Base-by-base conservation (phyloP, 225 moss, liverwort and hornwort species). In the Polytrichum commune region DNA sequence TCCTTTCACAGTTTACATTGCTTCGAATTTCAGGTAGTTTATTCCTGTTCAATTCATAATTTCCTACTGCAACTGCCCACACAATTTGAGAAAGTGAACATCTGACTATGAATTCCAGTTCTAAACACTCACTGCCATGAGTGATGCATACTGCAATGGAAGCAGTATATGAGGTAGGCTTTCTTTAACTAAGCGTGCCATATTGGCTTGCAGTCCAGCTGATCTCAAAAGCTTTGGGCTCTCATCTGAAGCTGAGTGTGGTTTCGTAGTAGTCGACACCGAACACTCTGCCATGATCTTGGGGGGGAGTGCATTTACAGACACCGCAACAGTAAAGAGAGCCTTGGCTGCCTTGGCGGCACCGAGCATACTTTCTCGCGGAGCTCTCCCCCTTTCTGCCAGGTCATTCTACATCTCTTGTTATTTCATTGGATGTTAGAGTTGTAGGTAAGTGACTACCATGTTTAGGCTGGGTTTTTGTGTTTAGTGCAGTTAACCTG, bases 1-100 rank as follows among this genome's bases (percentile, higher is more conserved):
- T 22, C 89, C 89, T 29, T 77, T 84, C 64, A 89, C 89, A 26
- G 81, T 89, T 77, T 86, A 84, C 35, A 73, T 86, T 66, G 86
- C 86, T 38, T 89, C 89, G 62, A 67, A 53, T 58, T 89, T 86
- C 81, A 81, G 89, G 89, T 89, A 56, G n/a, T 67, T 6, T 69
- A 13, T 64, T 53, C 19, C 18, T 57, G 18, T 33, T 8, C 57
- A 19, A 20, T 60, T 46, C 16, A 46, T 13, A 46, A 46, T 46
- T 46, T 7, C 46, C 46, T 0, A 46, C 1, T 46, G 46, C 46
- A 46, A 13, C 46, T 46, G 13, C 10, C 46, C 13, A 46, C 13
- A 46, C 0, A 16, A 46, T 4, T 46, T 46, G 13, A 4, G 46
- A 16, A 46, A 16, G 13, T 46, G 46, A 13, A 46, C 35, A 46